Evolutionary conservation across 768 basidiomycete genomes (phyloP).

Genomic region (Naganishia onofrii): DNA sequence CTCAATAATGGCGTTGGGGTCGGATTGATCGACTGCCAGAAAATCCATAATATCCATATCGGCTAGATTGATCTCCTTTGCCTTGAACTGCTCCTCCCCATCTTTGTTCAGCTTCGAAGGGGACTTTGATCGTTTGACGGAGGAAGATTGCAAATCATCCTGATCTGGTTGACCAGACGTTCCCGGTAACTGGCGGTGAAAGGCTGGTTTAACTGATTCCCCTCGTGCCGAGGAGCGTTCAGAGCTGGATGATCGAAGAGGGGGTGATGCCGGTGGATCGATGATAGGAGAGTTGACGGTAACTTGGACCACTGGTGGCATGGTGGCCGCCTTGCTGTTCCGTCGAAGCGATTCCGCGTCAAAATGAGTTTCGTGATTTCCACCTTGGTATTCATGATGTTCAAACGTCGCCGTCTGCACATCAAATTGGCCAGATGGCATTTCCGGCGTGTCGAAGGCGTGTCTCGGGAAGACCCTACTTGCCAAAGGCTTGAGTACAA

Average conservation of each 20-base stretch:
- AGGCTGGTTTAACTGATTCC: not conserved
- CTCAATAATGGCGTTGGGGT: not conserved
- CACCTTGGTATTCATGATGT: not conserved
- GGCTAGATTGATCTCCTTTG: slow-evolving; percentile 21
- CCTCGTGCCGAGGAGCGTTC: not conserved
- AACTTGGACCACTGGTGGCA: not conserved
- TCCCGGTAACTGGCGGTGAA: not conserved
- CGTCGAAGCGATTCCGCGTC: not conserved
- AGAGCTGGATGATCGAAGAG: not conserved
- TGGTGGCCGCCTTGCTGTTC: not conserved
- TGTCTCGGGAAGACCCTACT: slow-evolving; percentile 23
- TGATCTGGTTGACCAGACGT: not conserved
- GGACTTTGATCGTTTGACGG: not conserved
- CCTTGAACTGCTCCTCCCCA: slow-evolving; percentile 2
- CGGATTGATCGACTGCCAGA: slow-evolving; percentile 13
- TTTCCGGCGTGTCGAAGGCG: slow-evolving; percentile 4
- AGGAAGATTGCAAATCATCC: not conserved
- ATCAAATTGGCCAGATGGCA: slow-evolving; percentile 19
- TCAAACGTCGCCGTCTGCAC: not conserved
- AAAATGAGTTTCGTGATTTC: not conserved
- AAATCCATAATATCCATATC: slow-evolving; percentile 32
- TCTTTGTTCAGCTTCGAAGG: not conserved
- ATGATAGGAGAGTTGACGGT: not conserved
- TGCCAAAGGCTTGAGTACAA: slow-evolving; percentile 48
- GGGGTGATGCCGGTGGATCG: not conserved